A percentile compares a stretch with the other conserved stretches of the same genome.
phyloP scores from a whole-genome alignment of 2,329 filamentous ascomycete species.

The Fusarium nanum region DNA sequence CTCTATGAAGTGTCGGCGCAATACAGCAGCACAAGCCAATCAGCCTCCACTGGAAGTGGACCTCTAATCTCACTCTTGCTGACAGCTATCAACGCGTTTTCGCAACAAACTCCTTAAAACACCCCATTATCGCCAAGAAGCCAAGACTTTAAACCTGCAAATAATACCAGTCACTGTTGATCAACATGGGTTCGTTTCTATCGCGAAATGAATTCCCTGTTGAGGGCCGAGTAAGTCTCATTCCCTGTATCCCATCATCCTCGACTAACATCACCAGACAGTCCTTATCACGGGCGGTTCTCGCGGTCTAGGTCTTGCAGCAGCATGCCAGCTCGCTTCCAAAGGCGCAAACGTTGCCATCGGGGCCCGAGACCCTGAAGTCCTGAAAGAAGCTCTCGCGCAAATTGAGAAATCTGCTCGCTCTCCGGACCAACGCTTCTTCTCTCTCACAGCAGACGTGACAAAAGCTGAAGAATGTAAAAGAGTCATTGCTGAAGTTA shows the following conservation, averaged over 20 bases:
- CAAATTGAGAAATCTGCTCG: slow-evolving; percentile 18
- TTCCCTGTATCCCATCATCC: rapidly evolving
- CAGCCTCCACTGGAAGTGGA: neutral
- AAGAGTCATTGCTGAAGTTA: slow-evolving; percentile 16
- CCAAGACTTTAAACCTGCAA: neutral
- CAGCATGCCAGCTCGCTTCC: slow-evolving; percentile 26
- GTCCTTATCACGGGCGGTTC: slow-evolving; percentile 32
- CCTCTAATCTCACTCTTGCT: slow-evolving; percentile 4
- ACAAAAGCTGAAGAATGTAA: slow-evolving; percentile 21
- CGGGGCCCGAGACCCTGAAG: slow-evolving; percentile 1
- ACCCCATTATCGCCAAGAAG: neutral
- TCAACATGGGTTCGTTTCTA: slow-evolving; percentile 10
- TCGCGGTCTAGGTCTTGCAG: slow-evolving; percentile 26
- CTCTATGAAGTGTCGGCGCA: neutral
- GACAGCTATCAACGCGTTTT: slow-evolving; percentile 16
- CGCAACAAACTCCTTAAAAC: neutral
- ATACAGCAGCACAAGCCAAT: neutral
- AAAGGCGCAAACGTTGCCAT: slow-evolving; percentile 29
- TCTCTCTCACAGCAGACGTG: slow-evolving; percentile 16
- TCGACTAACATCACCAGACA: slow-evolving; percentile 9
- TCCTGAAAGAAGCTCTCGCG: slow-evolving; percentile 18
- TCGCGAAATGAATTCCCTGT: slow-evolving; percentile 25
- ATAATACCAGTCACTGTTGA: rapidly evolving
- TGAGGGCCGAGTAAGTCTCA: slow-evolving; percentile 3
- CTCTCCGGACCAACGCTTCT: slow-evolving; percentile 20